These are phyloP conservation scores for Exophiala bonariae DNA, from an alignment of 2,329 filamentous ascomycete genomes.

Conservation along the genomic window DNA sequence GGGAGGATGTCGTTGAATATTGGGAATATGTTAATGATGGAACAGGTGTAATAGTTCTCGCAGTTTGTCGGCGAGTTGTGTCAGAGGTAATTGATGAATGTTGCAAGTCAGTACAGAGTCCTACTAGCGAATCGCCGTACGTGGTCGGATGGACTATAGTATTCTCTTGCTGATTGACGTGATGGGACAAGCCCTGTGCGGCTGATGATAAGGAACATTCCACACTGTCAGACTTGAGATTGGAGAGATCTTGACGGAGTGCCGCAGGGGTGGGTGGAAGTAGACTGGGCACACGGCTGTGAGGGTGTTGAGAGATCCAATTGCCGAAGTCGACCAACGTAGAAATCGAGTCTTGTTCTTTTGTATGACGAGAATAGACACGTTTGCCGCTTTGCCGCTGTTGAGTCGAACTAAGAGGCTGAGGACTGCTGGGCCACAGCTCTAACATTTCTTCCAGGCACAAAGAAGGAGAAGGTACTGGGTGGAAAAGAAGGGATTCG, in stretches of 20 bases:
- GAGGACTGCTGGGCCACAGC: slow-evolving; percentile 6
- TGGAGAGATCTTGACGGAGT: neutral
- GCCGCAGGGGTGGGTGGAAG: slow-evolving; percentile 15
- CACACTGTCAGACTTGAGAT: slow-evolving; percentile 4
- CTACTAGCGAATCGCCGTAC: neutral
- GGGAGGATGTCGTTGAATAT: slow-evolving; percentile 6
- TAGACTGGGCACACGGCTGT: slow-evolving; percentile 8
- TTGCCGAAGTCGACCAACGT: slow-evolving; percentile 8
- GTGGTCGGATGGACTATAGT: neutral
- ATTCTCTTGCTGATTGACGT: neutral
- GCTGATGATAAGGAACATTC: slow-evolving; percentile 15
- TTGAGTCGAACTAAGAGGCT: neutral
- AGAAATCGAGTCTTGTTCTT: slow-evolving; percentile 5
- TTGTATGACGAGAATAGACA: neutral
- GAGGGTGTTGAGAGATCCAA: slow-evolving; percentile 5
- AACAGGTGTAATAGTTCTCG: slow-evolving; percentile 16
- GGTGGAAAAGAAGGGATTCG: slow-evolving; percentile 12
- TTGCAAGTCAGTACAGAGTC: slow-evolving; percentile 3
- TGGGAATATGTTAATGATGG: slow-evolving; percentile 19
- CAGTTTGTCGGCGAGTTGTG: neutral
- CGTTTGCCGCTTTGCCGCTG: neutral
- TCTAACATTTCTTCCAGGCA: slow-evolving; percentile 16
- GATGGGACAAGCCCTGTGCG: neutral
- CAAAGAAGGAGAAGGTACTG: slow-evolving; percentile 17
- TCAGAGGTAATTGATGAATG: slow-evolving; percentile 2